Conservation (phyloP, 495 filamentous ascomycete species). For the Copromyces sp. region DNA sequence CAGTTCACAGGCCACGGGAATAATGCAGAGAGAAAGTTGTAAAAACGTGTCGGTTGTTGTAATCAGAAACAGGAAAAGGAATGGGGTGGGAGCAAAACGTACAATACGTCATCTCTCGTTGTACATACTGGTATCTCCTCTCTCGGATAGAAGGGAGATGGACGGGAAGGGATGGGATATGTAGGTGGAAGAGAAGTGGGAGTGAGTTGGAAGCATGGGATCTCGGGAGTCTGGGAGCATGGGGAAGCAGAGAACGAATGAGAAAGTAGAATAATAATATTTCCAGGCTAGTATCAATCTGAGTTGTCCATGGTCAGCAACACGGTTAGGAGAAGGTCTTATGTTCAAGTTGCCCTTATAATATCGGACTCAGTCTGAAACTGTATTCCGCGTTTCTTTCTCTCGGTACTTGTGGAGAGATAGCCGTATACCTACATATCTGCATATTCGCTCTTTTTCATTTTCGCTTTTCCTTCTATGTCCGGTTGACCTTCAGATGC, state of each 20-base stretch:
- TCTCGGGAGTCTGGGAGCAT: neutral
- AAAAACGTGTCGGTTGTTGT: neutral
- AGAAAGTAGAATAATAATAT: neutral
- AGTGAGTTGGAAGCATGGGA: neutral
- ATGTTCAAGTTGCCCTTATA: neutral
- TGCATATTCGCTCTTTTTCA: no score
- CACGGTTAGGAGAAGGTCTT: neutral
- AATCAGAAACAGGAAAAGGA: neutral
- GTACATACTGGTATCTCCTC: neutral
- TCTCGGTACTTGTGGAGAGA: no score
- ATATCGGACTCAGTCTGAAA: no score
- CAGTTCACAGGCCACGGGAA: neutral
- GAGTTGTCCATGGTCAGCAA: neutral
- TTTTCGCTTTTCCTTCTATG: no score
- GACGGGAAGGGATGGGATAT: neutral
- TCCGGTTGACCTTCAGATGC: no score
- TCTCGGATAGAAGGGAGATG: neutral
- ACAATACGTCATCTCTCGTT: neutral
- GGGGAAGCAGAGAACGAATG: neutral
- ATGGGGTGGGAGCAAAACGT: neutral
- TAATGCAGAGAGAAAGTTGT: neutral
- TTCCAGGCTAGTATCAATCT: neutral
- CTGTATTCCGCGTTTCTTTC: no score
- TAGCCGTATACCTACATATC: no score
- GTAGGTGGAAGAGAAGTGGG: neutral